A percentile compares a stretch with the other conserved stretches of the same genome.
phyloP scores from a whole-genome alignment of 768 basidiomycete genomes.

The Pleurotus ostreatus region DNA sequence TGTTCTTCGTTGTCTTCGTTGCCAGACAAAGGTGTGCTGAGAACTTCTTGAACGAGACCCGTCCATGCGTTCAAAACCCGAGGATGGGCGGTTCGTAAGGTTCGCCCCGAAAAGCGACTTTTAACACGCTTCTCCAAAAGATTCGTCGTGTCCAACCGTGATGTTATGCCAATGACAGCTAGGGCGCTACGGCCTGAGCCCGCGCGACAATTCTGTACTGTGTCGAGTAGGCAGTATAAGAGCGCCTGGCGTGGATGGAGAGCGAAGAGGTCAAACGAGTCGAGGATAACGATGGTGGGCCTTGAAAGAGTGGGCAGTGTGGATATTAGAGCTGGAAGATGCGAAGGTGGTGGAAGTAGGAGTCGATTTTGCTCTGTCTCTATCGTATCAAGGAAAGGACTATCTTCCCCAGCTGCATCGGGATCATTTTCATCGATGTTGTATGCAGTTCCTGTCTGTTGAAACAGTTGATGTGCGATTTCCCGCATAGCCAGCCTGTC shows the following conservation, averaged over 20 bases:
- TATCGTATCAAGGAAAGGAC: slow-evolving; percentile 44
- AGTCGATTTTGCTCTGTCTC: slow-evolving; percentile 17
- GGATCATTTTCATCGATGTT: slow-evolving; percentile 34
- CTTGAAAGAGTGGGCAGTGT: slow-evolving; percentile 74
- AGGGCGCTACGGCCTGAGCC: slow-evolving; percentile 60
- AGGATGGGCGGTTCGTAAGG: slow-evolving; percentile 72
- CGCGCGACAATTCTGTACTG: slow-evolving; percentile 80
- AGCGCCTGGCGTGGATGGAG: slow-evolving; percentile 89
- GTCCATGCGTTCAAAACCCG: slow-evolving; percentile 45
- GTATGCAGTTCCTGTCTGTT: slow-evolving; percentile 67
- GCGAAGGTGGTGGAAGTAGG: slow-evolving; percentile 59
- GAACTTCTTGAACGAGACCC: slow-evolving; percentile 38
- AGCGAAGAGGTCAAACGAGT: slow-evolving; percentile 92
- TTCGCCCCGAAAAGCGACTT: slow-evolving; percentile 92
- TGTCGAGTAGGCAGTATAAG: slow-evolving; percentile 93
- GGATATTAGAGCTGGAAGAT: slow-evolving; percentile 71
- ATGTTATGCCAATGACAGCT: slow-evolving; percentile 83
- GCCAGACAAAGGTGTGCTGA: slow-evolving; percentile 30
- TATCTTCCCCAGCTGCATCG: slow-evolving; percentile 26
- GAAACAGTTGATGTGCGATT: slow-evolving; percentile 79
- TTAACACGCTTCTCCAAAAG: slow-evolving; percentile 95
- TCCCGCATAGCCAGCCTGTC: slow-evolving; percentile 91
- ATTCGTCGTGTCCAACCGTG: slow-evolving; percentile 83
- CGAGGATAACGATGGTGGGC: slow-evolving; percentile 81
- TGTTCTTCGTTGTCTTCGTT: slow-evolving; percentile 16